A percentile compares a stretch with the other conserved stretches of the same genome.
These are phyloP conservation scores for Blastobotrys mokoenaii DNA, from an alignment of 805 yeast genomes.

Conservation along the genomic window DNA sequence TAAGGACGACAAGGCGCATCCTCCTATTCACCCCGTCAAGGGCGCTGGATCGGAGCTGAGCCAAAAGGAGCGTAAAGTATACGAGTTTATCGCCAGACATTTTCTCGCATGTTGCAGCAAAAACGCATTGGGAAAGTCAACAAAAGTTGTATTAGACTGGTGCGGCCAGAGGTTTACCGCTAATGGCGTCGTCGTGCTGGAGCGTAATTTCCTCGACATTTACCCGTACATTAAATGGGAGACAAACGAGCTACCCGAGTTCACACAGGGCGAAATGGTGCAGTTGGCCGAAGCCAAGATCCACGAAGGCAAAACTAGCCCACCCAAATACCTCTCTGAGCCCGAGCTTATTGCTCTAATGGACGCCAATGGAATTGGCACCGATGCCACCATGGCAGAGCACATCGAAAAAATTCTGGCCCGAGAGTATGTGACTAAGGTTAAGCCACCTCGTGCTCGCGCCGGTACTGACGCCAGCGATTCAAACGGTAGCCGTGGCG, in stretches of 20 bases:
- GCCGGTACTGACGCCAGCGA: too few relatives aligned
- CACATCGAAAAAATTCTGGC: conserved; percentile 75
- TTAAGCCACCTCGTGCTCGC: neutral
- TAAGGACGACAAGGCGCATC: conserved; percentile 93
- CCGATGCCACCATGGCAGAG: conserved; percentile 98
- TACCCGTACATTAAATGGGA: conserved; percentile 78
- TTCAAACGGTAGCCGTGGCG: neutral
- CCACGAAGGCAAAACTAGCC: conserved; percentile 65
- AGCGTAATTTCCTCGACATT: conserved; percentile 70
- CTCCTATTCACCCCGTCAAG: conserved; percentile 87
- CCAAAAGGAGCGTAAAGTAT: conserved; percentile 57
- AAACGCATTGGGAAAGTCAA: conserved; percentile 74
- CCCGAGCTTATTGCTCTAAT: conserved; percentile 83
- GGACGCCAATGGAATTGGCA: conserved; percentile 97
- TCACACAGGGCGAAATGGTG: conserved; percentile 49
- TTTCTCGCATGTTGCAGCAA: conserved; percentile 87
- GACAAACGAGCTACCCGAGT: conserved; percentile 50
- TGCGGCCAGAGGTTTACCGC: conserved; percentile 65
- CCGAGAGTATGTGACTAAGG: conserved; percentile 46
- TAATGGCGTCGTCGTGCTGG: conserved; percentile 65
- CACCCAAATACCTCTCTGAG: conserved; percentile 84
- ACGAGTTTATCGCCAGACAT: conserved; percentile 77
- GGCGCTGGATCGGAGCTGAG: conserved; percentile 18
- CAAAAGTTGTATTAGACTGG: conserved; percentile 64
- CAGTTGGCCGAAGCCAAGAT: conserved; percentile 49